Percentiles rank a stretch among this genome's conserved stretches.
phyloP scores from a whole-genome alignment of 2,329 filamentous ascomycete genomes.

The Colletotrichum sp. region DNA sequence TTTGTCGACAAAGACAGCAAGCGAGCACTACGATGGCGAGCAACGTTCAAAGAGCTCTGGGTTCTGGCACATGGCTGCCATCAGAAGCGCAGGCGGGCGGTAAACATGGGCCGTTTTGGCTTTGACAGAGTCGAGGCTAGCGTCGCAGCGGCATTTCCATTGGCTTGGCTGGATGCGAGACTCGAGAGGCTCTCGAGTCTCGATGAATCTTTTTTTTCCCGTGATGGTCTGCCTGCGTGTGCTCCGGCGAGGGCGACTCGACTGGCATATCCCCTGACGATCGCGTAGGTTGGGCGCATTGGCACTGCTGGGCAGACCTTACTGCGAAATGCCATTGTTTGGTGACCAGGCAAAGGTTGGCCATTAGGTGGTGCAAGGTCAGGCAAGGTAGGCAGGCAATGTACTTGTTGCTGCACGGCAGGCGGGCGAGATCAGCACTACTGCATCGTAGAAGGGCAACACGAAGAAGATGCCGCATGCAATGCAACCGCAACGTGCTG shows the following conservation, averaged over 20 bases:
- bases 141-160: background rate
- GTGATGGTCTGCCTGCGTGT: background rate
- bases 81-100: background rate
- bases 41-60: background rate
- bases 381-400: background rate
- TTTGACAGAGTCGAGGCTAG: conserved; percentile 11
- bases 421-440: background rate
- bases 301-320: background rate
- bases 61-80: background rate
- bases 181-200: background rate
- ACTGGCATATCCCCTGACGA: background rate
- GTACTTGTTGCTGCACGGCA: background rate
- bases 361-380: background rate
- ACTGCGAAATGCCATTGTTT: background rate
- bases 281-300: background rate
- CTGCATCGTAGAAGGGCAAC: background rate
- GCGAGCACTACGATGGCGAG: background rate
- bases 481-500: conserved; percentile 1
- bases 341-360: background rate
- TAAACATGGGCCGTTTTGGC: background rate
- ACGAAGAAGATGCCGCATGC: conserved; percentile 5
- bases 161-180: conserved; percentile 6
- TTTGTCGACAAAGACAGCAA: background rate
- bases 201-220: background rate
- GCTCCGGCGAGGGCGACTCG: background rate